Evolutionary conservation across 225 moss, liverwort and hornwort genomes (phyloP), one percentile per base, ranked within the genome.

Genomic region (Bryoerythrophyllum caledonicum): DNA sequence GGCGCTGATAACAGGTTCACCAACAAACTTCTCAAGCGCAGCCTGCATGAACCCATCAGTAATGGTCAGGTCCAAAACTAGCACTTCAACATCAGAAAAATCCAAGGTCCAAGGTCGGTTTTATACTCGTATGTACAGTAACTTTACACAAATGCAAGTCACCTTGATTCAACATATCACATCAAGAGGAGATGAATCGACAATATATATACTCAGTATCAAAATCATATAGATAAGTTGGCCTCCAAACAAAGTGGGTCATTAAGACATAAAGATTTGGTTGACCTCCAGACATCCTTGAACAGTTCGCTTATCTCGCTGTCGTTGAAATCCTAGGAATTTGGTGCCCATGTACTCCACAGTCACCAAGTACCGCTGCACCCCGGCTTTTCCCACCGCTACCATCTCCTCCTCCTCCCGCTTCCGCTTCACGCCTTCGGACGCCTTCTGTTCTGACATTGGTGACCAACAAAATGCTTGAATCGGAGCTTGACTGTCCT

Each of bases 221-320:
- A n/a, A n/a, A n/a, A n/a, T n/a, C n/a, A 32, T 32, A 32, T 32
- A 32, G 32, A 37, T 37, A 7, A 37, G 30, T 43, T 51, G 23
- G 46, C 37, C 53, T 40, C 58, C 13, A 16, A 46, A 15, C 46
- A 46, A 16, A 46, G 48, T 48, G 5, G 17, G 48, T 17, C 48
- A 16, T 5, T 6, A 65, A 69, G 86, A 84, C 74, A 90, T 67
- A n/a, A n/a, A 83, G 83, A 74, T 81, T 90, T 2, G 76, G 24
- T 74, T n/a, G n/a, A 96, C 96, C 89, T 96, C 96, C 25, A 96
- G 76, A 20, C 80, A 83, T 15, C 96, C 96, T 75, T 96, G 96
- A 25, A 96, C 90, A 57, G 96, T 96, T 59, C 92, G 89, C 68
- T 92, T 76, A 25, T 83, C 74, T 61, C 86, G 88, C 80, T 96